A percentile compares a stretch with the other conserved stretches of the same genome.
These are phyloP conservation scores for Phytophthora syringae DNA, from an alignment of 352 stramenopile species.

Conservation along the genomic window DNA sequence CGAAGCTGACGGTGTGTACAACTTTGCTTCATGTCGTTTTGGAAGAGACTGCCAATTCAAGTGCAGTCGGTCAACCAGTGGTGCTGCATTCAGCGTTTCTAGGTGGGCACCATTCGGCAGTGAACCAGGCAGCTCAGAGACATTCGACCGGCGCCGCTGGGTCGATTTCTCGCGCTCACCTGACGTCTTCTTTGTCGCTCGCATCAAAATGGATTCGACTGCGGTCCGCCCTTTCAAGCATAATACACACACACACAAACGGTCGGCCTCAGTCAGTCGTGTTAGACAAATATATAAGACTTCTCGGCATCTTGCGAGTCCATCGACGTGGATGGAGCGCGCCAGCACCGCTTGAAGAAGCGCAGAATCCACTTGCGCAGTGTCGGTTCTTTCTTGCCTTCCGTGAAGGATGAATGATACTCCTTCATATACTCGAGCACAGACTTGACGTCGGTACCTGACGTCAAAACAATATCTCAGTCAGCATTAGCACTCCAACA, in stretches of 20 bases:
- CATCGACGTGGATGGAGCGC: slow-evolving; percentile 40
- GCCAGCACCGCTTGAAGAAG: slow-evolving; percentile 83
- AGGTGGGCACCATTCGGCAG: background rate
- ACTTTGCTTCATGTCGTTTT: slow-evolving; percentile 13
- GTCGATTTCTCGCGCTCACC: background rate
- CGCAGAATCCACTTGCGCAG: slow-evolving; percentile 84
- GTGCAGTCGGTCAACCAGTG: slow-evolving; percentile 22
- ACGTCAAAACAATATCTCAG: background rate
- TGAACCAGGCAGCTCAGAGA: background rate
- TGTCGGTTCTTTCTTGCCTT: slow-evolving; percentile 83
- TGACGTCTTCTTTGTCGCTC: slow-evolving; percentile 22
- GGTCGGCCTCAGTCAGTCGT: background rate
- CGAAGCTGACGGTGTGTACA: slow-evolving; percentile 19
- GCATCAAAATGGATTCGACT: slow-evolving; percentile 28
- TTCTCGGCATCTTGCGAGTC: slow-evolving; percentile 54
- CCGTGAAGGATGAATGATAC: slow-evolving; percentile 69
- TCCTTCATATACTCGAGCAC: slow-evolving; percentile 76
- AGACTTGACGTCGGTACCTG: slow-evolving; percentile 70
- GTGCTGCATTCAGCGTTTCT: background rate
- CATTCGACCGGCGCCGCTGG: background rate
- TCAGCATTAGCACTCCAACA: background rate
- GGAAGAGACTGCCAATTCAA: slow-evolving; percentile 29
- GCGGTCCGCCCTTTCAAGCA: slow-evolving; percentile 30
- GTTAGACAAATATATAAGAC: slow-evolving; percentile 64
- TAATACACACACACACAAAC: slow-evolving; percentile 7